These are phyloP conservation scores for Fusarium aywerte DNA, from an alignment of 2,329 filamentous ascomycete species.

Conservation along the genomic window DNA sequence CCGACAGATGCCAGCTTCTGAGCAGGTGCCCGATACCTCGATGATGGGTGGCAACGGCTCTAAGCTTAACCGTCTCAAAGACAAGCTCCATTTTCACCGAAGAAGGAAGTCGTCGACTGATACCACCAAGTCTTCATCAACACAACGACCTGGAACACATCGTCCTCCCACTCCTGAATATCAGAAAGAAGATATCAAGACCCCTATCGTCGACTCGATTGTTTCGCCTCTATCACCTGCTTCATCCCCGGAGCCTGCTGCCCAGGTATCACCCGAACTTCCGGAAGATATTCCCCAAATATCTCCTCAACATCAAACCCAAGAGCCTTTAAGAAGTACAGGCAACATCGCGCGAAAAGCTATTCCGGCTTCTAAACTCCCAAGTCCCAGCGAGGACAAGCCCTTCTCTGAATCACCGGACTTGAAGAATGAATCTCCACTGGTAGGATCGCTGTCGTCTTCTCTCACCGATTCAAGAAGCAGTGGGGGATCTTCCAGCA, in stretches of 20 bases:
- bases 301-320: slow-evolving; percentile 14
- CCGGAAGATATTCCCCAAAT: slow-evolving; percentile 37
- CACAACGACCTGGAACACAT: slow-evolving; percentile 42
- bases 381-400: slow-evolving; percentile 40
- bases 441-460: slow-evolving; percentile 40
- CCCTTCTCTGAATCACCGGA: slow-evolving; percentile 42
- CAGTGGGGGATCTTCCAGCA: slow-evolving; percentile 33
- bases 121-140: slow-evolving; percentile 34
- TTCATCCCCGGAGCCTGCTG: slow-evolving; percentile 55
- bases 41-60: slow-evolving; percentile 51
- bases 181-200: slow-evolving; percentile 56
- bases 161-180: slow-evolving; percentile 63
- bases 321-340: slow-evolving; percentile 29
- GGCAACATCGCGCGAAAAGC: slow-evolving; percentile 44
- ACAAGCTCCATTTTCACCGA: slow-evolving; percentile 46
- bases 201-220: slow-evolving; percentile 51
- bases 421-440: slow-evolving; percentile 27
- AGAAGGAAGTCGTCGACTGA: slow-evolving; percentile 42
- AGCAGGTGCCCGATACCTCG: slow-evolving; percentile 32
- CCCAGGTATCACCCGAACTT: slow-evolving; percentile 53
- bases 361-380: slow-evolving; percentile 34
- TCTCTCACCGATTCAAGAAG: slow-evolving; percentile 19
- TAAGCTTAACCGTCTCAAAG: slow-evolving; percentile 48
- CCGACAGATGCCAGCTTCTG: slow-evolving; percentile 20
- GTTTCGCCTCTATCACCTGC: slow-evolving; percentile 59